Conservation (phyloP, 139 green algal species). For the Tetradesmus lagerheimii region DNA sequence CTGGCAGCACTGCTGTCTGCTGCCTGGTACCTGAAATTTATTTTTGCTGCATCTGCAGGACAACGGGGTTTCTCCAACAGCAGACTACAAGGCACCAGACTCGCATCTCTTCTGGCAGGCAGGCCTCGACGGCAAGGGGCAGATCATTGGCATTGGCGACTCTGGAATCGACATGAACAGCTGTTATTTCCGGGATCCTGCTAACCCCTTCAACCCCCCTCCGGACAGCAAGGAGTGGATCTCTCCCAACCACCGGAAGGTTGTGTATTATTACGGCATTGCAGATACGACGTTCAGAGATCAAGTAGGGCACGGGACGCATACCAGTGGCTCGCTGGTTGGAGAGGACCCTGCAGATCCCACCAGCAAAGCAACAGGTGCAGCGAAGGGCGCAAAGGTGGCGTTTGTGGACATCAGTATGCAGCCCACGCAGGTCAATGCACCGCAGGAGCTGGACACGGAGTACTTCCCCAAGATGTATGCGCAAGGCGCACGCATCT, state of each 20-base stretch:
- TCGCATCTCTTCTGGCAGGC: constrained; percentile 83
- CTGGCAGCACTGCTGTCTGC: not conserved
- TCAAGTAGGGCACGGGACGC: constrained; percentile 90
- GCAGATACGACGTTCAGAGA: constrained; percentile 61
- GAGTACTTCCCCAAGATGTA: constrained; percentile 83
- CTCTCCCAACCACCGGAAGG: constrained; percentile 83
- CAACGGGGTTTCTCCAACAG: not conserved
- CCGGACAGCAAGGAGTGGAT: constrained; percentile 53
- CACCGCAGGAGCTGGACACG: constrained; percentile 65
- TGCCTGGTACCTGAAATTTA: not conserved
- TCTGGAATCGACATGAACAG: constrained; percentile 84
- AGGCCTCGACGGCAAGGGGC: constrained; percentile 74
- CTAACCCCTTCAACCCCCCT: not conserved
- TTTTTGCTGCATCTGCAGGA: not conserved
- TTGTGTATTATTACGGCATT: constrained; percentile 63
- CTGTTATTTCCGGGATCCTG: constrained; percentile 88
- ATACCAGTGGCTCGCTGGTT: constrained; percentile 82
- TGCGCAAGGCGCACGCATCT: constrained; percentile 73
- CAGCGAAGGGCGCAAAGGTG: constrained; percentile 84
- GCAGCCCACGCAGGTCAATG: constrained; percentile 25
- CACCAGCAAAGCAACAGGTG: constrained; percentile 64
- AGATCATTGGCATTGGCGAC: constrained; percentile 93
- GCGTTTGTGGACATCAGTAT: constrained; percentile 85
- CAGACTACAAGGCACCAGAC: not conserved
- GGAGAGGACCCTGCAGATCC: constrained; percentile 51